Evolutionary conservation across 2,329 filamentous ascomycete species (phyloP), one percentile per base, ranked within the genome.

Genomic region (Cadophora malorum): DNA sequence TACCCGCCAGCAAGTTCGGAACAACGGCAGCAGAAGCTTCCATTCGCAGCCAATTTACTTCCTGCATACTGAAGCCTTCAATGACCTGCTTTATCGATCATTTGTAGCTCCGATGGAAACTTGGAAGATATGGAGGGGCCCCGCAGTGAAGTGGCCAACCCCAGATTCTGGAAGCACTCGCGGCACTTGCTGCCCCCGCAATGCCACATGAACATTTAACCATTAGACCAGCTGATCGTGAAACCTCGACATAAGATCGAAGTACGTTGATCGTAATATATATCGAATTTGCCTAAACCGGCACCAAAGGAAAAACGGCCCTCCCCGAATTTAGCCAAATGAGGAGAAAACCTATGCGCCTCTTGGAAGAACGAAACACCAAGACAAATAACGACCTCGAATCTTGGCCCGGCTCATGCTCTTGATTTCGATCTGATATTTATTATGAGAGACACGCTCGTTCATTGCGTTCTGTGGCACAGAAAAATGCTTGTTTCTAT

Each of bases 401-500:
- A 4, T 16, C 10, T 28, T 45, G 12, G 16, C 21, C 3, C 60
- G 56, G 38, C 45, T 61, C 21, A 35, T 41, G 14, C 16, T 47
- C 19, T 28, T 31, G 50, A 35, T 12, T 45, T 56, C 19, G 28
- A 16, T 50, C 52, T 66, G n/a, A 14, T 63, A 10, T 12, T 63
- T 16, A 4, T 56, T 8, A 49, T 47, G 49, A 63, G 23, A 12
- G 35, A 31, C 41, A 21, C 33, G 12, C 16, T 56, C 16, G 23
- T 55, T 21, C 23, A 47, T 56, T 14, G 47, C 4, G 14, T 1
- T 45, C 14, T 62, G 58, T 63, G 31, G 33, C 19, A 63, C 38
- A 63, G 28, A 33, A 14, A 49, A 66, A 49, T 19, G 59, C 64
- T 56, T 63, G 64, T 63, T 56, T 66, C 55, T 41, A 53, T 66